These are phyloP conservation scores for Voacanga thouarsii DNA, from an alignment of 257 asterid genomes.

Conservation along the genomic window DNA sequence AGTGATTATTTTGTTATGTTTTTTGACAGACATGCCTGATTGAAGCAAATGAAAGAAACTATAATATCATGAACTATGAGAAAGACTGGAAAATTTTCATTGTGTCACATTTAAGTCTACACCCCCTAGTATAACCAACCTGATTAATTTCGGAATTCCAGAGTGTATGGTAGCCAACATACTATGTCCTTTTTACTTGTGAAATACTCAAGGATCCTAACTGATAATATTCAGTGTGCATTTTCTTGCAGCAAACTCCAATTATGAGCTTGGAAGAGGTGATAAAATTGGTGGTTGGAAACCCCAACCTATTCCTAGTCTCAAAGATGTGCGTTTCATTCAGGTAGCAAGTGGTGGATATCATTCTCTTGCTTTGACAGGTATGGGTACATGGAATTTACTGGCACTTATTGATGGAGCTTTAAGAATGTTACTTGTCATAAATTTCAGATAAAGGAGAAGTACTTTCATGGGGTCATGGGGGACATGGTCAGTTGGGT, in stretches of 20 bases:
- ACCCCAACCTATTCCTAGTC: constrained; percentile 81
- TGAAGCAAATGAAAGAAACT: background rate
- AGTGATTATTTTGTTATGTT: background rate
- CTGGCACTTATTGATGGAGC: background rate
- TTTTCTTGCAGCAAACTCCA: constrained; percentile 74
- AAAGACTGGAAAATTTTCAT: background rate
- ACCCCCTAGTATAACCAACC: background rate
- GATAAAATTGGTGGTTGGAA: constrained; percentile 90
- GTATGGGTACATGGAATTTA: constrained; percentile 25
- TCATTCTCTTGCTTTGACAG: constrained; percentile 96
- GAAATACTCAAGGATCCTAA: background rate
- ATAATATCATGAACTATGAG: background rate
- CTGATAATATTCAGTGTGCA: background rate
- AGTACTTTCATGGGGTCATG: constrained; percentile 97
- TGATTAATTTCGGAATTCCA: background rate
- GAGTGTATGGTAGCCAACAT: background rate
- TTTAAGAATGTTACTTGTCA: constrained; percentile 20
- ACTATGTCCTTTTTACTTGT: background rate
- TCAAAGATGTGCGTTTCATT: constrained; percentile 58
- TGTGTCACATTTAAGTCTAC: background rate
- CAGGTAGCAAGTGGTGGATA: constrained; percentile 98
- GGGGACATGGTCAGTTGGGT: constrained; percentile 93
- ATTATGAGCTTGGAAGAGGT: constrained; percentile 97
- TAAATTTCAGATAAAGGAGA: constrained; percentile 69
- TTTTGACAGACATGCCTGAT: background rate